Evolutionary conservation across 2,329 filamentous ascomycete species (phyloP), one percentile per base, ranked within the genome.

Genomic region (Alternaria incomplexa): DNA sequence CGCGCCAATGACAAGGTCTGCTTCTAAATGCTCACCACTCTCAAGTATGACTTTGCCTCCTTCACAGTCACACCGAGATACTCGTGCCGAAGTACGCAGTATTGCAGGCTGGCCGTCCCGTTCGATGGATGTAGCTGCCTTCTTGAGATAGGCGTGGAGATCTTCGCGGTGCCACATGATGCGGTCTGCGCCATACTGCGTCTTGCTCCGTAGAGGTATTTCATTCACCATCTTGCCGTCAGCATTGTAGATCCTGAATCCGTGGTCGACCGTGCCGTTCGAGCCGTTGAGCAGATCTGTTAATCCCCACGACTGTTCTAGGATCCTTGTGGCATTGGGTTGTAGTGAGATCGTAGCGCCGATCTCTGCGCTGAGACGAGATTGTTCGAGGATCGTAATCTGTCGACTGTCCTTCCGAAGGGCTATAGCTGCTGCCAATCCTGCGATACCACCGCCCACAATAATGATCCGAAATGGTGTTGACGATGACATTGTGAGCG

Each of bases 1-100:
- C 1, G 85, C 85, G 10, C 84, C 86, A 6, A 88, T 62, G 2
- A 88, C 65, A 1, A 88, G 61, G 63, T 88, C 85, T 11, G 82
- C 85, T 5, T 78, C 63, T 3, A 84, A 62, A 2, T 66, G 67
- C 0, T 78, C 72, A 0, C 85, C 85, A 30, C 84, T 77, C 15
- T 82, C 80, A 0, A 87, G 74, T 1, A 76, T 83, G 0, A 87
- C 66, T 0, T 74, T 81, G 1, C 81, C 83, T 2, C 57, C 68
- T 0, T 80, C 66, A 68, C 70, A 63, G 56, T 86, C 80, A 4
- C 85, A 77, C 6, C 76, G 72, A 3, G 80, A 72, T 0, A 86
- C 81, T 45, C 76, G 81, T 61, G 79, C 82, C 3, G 80, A 77
- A 0, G 81, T 83, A 9, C 80, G 73, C 17, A 84, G 72, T 55